Conservation (phyloP, 2,329 filamentous ascomycete genomes). For the Cladosporium halotolerans region DNA sequence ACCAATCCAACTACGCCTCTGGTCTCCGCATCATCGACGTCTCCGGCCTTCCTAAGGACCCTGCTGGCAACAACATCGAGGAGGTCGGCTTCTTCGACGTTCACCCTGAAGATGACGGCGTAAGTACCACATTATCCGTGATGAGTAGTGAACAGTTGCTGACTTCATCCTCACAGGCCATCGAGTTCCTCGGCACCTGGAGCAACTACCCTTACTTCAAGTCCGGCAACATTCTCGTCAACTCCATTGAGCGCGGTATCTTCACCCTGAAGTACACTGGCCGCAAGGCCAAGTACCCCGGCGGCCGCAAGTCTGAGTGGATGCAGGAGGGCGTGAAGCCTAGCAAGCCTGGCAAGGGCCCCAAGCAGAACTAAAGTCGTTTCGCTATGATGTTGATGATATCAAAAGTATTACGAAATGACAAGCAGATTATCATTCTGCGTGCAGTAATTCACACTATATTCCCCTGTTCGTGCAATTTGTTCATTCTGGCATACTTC, state of each 20-base stretch:
- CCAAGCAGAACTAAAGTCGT: not conserved
- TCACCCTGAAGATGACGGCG: constrained; percentile 29
- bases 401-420: too few species aligned
- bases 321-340: not conserved
- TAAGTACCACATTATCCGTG: too few species aligned
- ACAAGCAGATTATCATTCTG: too few species aligned
- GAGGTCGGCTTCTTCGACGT: constrained; percentile 32
- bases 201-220: constrained; percentile 35
- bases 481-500: too few species aligned
- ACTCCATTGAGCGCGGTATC: constrained; percentile 44
- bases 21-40: constrained; percentile 37
- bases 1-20: constrained; percentile 47
- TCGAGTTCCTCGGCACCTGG: constrained; percentile 40
- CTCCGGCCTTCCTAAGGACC: constrained; percentile 25
- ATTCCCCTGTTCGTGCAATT: too few species aligned
- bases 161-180: not conserved
- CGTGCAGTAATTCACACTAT: too few species aligned
- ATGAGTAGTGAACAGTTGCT: too few species aligned
- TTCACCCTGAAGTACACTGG: constrained; percentile 37
- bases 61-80: constrained; percentile 26
- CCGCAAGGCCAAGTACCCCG: constrained; percentile 6
- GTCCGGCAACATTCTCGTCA: constrained; percentile 40
- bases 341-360: not conserved
- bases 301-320: constrained; percentile 7
- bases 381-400: too few species aligned